Evolutionary conservation across 257 asterid species (phyloP).

Genomic region (Scutellaria baicalensis): DNA sequence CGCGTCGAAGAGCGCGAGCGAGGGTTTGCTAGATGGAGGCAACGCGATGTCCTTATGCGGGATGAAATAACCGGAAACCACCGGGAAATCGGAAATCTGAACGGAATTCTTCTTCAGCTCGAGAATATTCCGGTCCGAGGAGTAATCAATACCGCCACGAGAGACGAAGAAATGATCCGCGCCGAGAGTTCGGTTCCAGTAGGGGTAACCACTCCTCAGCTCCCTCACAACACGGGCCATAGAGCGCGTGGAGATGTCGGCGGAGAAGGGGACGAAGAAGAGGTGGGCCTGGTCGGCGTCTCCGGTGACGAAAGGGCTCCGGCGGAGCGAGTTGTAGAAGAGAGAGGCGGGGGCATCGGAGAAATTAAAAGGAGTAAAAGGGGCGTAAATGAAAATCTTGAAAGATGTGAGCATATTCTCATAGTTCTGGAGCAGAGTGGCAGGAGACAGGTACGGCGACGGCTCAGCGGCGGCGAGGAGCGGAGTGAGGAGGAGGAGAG

Average conservation of each 20-base stretch:
- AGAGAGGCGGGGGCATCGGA: slow-evolving; percentile 36
- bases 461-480: slow-evolving; percentile 21
- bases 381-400: slow-evolving; percentile 62
- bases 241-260: slow-evolving; percentile 55
- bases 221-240: slow-evolving; percentile 52
- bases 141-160: slow-evolving; percentile 56
- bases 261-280: slow-evolving; percentile 68
- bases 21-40: slow-evolving; percentile 37
- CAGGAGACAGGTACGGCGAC: slow-evolving; percentile 55
- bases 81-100: slow-evolving; percentile 71
- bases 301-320: slow-evolving; percentile 50
- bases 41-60: slow-evolving; percentile 82
- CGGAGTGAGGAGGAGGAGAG: neutral
- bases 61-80: slow-evolving; percentile 51
- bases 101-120: slow-evolving; percentile 87
- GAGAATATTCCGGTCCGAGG: slow-evolving; percentile 65
- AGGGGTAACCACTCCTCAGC: slow-evolving; percentile 43
- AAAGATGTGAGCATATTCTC: slow-evolving; percentile 52
- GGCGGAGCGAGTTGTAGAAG: slow-evolving; percentile 53
- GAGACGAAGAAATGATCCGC: slow-evolving; percentile 84
- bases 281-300: slow-evolving; percentile 70
- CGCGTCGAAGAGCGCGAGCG: slow-evolving; percentile 13
- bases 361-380: slow-evolving; percentile 31
- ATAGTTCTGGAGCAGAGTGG: slow-evolving; percentile 50
- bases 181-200: slow-evolving; percentile 91